Evolutionary conservation across 495 filamentous ascomycete species (phyloP).

Genomic region (Oidiodendron maius): DNA sequence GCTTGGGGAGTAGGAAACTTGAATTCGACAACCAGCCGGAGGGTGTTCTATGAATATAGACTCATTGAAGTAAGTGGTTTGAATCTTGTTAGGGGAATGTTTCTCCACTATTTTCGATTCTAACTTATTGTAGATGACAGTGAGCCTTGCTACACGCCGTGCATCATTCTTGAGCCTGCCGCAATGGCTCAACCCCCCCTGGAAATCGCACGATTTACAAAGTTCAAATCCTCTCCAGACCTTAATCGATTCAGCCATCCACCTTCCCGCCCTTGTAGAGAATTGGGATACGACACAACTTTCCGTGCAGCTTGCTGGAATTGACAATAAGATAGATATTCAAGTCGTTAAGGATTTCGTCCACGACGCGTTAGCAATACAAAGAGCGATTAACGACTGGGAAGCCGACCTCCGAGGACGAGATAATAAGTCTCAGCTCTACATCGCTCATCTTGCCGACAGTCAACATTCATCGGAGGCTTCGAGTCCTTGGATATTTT

Average conservation of each 20-base stretch:
- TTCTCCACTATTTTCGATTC: background rate
- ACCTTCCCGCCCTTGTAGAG: background rate
- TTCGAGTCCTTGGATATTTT: background rate
- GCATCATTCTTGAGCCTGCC: background rate
- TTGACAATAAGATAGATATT: background rate
- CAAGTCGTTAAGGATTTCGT: background rate
- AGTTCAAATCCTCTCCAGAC: background rate
- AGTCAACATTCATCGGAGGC: background rate
- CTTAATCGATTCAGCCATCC: background rate
- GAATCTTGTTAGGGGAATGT: background rate
- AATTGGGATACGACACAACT: background rate
- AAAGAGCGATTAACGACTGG: background rate
- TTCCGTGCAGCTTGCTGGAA: no score
- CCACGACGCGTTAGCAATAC: background rate
- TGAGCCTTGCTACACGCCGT: background rate
- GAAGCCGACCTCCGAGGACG: background rate
- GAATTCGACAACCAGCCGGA: background rate
- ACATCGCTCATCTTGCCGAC: background rate
- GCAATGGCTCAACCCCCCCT: background rate
- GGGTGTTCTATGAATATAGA: conserved; percentile 6
- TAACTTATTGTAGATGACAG: background rate
- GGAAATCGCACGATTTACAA: background rate
- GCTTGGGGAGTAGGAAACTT: background rate
- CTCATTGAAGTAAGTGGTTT: background rate
- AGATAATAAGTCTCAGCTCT: conserved; percentile 1